Conservation (phyloP, 2,329 filamentous ascomycete species). For the Chaetomiaceae sp. region DNA sequence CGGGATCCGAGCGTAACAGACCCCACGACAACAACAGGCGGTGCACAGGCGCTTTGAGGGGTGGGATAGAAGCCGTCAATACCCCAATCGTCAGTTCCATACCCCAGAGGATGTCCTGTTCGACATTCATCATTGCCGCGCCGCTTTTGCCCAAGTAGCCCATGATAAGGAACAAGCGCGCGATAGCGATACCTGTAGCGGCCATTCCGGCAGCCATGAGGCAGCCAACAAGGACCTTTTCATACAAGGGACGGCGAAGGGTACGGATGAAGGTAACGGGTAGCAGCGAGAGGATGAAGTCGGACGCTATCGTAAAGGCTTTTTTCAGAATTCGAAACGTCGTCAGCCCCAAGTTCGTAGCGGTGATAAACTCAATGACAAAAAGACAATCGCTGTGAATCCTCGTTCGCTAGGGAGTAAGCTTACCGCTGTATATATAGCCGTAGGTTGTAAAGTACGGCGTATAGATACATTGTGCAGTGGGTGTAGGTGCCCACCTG, state of each 20-base stretch:
- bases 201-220: constrained; percentile 4
- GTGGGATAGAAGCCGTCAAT: background rate
- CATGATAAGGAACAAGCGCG: constrained; percentile 5
- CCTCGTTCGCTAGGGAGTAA: background rate
- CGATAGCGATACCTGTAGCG: constrained; percentile 3
- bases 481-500: constrained; percentile 3
- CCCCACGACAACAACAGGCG: constrained; percentile 2
- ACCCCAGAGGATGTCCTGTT: constrained; percentile 8
- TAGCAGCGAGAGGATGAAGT: constrained; percentile 5
- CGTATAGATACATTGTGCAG: background rate
- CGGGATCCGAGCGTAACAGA: background rate
- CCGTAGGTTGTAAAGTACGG: constrained; percentile 2
- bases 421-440: constrained; percentile 4
- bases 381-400: background rate
- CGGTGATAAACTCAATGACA: background rate
- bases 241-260: background rate
- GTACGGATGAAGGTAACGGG: constrained; percentile 9
- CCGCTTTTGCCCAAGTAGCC: constrained; percentile 1
- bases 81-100: constrained; percentile 7
- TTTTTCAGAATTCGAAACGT: background rate
- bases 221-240: constrained; percentile 1
- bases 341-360: background rate
- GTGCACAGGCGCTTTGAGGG: constrained; percentile 4
- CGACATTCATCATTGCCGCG: background rate
- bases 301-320: constrained; percentile 6